Conservation (phyloP, 116 monocot species). For the Papilionanthe hybrid region DNA sequence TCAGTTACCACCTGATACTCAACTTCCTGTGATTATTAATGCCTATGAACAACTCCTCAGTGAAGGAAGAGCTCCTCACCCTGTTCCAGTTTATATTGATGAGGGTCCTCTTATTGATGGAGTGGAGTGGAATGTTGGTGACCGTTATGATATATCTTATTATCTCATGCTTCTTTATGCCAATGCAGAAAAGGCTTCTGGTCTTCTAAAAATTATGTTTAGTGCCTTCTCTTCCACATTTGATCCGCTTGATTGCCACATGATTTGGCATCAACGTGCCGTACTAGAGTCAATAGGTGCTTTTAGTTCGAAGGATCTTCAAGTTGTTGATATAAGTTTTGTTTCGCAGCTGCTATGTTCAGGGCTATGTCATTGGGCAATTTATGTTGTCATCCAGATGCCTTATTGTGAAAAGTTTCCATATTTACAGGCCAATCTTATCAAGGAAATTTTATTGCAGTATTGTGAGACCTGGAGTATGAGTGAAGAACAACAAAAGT, state of each 20-base stretch:
- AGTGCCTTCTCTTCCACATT: constrained; percentile 81
- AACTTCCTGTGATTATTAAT: constrained; percentile 55
- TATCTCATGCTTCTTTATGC: constrained; percentile 99
- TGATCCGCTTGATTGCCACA: constrained; percentile 96
- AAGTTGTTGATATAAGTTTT: constrained; percentile 82
- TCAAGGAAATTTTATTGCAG: constrained; percentile 75
- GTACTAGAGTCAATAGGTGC: constrained; percentile 75
- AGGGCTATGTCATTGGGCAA: constrained; percentile 91
- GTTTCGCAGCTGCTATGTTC: constrained; percentile 78
- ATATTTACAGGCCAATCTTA: constrained; percentile 54
- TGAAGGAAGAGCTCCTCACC: constrained; percentile 82
- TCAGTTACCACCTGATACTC: constrained; percentile 73
- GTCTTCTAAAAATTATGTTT: constrained; percentile 70
- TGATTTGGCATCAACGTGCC: constrained; percentile 92
- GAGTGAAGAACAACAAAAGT: constrained; percentile 55
- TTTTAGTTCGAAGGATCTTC: constrained; percentile 69
- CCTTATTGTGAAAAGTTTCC: constrained; percentile 39
- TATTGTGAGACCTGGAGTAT: constrained; percentile 87
- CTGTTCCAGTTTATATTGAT: constrained; percentile 89
- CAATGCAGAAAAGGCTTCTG: constrained; percentile 44
- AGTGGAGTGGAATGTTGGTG: constrained; percentile 48
- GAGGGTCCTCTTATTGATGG: constrained; percentile 67
- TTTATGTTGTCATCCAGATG: constrained; percentile 89
- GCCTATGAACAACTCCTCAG: constrained; percentile 74
- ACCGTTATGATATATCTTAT: constrained; percentile 82